These are phyloP conservation scores for Polyplosphaeria fusca DNA, from an alignment of 495 filamentous ascomycete genomes.

Conservation along the genomic window DNA sequence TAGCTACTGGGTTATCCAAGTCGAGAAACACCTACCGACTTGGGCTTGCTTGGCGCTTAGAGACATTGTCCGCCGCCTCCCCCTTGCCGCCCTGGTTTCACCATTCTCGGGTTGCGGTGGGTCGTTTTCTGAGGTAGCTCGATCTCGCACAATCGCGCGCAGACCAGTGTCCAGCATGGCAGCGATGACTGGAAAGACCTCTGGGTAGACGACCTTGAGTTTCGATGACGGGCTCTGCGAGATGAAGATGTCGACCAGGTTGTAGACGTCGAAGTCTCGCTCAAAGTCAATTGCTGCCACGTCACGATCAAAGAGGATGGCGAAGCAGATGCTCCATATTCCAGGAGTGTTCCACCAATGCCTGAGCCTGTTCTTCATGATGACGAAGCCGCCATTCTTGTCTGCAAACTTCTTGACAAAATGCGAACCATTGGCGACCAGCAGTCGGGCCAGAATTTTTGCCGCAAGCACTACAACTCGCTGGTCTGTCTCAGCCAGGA, in stretches of 20 bases:
- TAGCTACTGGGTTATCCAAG: too few relatives aligned
- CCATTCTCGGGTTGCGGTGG: slow-evolving; percentile 7
- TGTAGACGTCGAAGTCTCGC: slow-evolving; percentile 67
- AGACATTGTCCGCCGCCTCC: slow-evolving; percentile 30
- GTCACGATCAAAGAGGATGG: slow-evolving; percentile 81
- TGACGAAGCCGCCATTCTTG: slow-evolving; percentile 79
- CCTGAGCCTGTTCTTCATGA: slow-evolving; percentile 76
- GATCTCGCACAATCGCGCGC: slow-evolving; percentile 61
- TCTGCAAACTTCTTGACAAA: slow-evolving; percentile 83
- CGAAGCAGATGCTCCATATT: slow-evolving; percentile 86
- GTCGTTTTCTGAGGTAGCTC: slow-evolving; percentile 48
- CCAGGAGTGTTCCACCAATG: slow-evolving; percentile 84
- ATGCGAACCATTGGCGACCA: slow-evolving; percentile 70
- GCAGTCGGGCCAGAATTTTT: slow-evolving; percentile 81
- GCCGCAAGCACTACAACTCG: slow-evolving; percentile 76
- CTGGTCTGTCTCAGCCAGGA: slow-evolving; percentile 81
- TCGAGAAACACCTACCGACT: slow-evolving; percentile 22
- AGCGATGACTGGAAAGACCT: slow-evolving; percentile 76
- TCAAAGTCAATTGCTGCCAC: slow-evolving; percentile 71
- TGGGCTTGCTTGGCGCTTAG: slow-evolving; percentile 22
- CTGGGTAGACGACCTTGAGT: slow-evolving; percentile 66
- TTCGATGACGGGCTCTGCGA: slow-evolving; percentile 48
- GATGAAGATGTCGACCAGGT: slow-evolving; percentile 67
- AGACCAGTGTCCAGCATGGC: slow-evolving; percentile 84
- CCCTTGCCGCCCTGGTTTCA: slow-evolving; percentile 6